Conservation (phyloP, 305 asterid genomes). For the Fraxinus floribunda region DNA sequence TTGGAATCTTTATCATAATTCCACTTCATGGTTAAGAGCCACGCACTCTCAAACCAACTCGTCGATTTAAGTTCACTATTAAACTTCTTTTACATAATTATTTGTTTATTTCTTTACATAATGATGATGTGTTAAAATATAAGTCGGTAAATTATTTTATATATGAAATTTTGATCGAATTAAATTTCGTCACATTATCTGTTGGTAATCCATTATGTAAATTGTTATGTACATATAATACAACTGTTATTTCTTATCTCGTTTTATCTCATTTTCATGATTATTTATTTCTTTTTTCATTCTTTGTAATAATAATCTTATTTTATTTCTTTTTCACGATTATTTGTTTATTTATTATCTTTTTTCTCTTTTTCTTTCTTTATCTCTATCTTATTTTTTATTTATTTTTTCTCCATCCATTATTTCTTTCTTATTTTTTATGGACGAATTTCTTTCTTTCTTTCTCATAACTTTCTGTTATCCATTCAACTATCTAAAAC, state of each 20-base stretch:
- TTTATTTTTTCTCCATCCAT: neutral
- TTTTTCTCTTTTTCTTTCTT: neutral
- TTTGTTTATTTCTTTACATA: no score
- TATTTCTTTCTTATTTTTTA: neutral
- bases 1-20: neutral
- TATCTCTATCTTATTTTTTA: neutral
- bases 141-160: no score
- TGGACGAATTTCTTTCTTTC: neutral
- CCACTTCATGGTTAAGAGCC: constrained; percentile 84
- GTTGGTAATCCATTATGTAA: no score
- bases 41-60: constrained; percentile 64
- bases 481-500: neutral
- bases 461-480: neutral
- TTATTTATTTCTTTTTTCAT: neutral
- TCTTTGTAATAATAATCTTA: neutral
- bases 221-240: no score
- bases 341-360: neutral
- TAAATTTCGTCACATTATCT: no score
- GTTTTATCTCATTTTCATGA: neutral
- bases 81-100: neutral
- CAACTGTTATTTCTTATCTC: neutral
- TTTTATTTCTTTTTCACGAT: no score
- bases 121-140: no score
- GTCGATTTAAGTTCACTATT: neutral
- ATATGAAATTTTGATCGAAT: no score